Evolutionary conservation across 257 asterid species (phyloP).

Genomic region (Jacaranda copaia): DNA sequence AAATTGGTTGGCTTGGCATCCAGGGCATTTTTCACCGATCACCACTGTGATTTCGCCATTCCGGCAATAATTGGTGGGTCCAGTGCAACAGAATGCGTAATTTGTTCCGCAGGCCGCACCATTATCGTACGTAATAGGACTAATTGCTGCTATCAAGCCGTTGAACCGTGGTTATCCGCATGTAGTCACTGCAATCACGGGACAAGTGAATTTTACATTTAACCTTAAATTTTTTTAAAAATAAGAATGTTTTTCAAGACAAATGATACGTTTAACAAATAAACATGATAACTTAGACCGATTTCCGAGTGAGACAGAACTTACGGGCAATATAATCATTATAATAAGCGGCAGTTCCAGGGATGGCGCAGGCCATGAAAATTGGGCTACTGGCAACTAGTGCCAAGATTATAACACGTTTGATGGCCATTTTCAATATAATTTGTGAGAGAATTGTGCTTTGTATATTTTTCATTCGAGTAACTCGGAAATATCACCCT

Average conservation of each 20-base stretch:
- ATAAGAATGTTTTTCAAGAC: too few species aligned
- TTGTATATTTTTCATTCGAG: not conserved
- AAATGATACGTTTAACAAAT: too few species aligned
- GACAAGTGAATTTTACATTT: too few species aligned
- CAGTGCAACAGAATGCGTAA: slow-evolving; percentile 39
- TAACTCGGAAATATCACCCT: not conserved
- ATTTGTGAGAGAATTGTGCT: not conserved
- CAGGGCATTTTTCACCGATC: slow-evolving; percentile 42
- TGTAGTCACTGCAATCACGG: slow-evolving; percentile 41
- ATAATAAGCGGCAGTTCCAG: slow-evolving; percentile 45
- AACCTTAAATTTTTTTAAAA: too few species aligned
- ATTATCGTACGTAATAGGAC: slow-evolving; percentile 18
- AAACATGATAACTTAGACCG: too few species aligned
- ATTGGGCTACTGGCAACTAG: slow-evolving; percentile 27
- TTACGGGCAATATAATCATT: slow-evolving; percentile 40
- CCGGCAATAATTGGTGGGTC: slow-evolving; percentile 39
- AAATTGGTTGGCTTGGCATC: slow-evolving; percentile 32
- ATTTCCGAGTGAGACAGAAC: not conserved
- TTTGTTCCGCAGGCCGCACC: slow-evolving; percentile 38
- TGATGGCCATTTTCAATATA: slow-evolving; percentile 17
- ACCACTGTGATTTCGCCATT: slow-evolving; percentile 27
- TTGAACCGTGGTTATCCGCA: slow-evolving; percentile 38
- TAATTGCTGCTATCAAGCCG: slow-evolving; percentile 41
- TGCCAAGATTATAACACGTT: slow-evolving; percentile 17
- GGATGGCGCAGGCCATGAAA: slow-evolving; percentile 30